A percentile compares a stretch with the other conserved stretches of the same genome.
phyloP scores from a whole-genome alignment of 208 protist species.

The Trichomonas gallinae region DNA sequence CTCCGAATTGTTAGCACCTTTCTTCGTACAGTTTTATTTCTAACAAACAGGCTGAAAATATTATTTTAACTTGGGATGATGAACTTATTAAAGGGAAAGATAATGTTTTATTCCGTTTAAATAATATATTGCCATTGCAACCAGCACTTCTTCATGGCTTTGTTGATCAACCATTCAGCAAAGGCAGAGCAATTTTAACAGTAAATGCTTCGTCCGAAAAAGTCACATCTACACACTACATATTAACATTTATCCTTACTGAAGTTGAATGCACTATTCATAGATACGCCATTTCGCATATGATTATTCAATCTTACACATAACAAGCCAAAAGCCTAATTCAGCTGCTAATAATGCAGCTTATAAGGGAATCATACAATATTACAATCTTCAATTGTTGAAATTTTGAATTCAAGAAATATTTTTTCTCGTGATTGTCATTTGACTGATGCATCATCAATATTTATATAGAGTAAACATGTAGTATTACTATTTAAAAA shows the following conservation, averaged over 20 bases:
- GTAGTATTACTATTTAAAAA: too few species aligned
- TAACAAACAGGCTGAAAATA: background rate
- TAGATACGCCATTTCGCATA: background rate
- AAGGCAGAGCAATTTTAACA: background rate
- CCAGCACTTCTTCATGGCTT: background rate
- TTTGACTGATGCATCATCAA: too few species aligned
- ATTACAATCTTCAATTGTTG: too few species aligned
- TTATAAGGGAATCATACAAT: too few species aligned
- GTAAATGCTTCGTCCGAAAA: background rate
- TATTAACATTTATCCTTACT: background rate
- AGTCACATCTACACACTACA: background rate
- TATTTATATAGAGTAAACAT: too few species aligned
- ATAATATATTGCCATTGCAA: background rate
- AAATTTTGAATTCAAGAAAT: too few species aligned
- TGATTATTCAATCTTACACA: background rate
- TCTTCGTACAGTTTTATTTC: too few species aligned
- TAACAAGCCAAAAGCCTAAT: too few species aligned
- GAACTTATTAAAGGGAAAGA: background rate
- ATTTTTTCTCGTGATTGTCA: too few species aligned
- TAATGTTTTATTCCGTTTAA: background rate
- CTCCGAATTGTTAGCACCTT: too few species aligned
- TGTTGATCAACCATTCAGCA: background rate
- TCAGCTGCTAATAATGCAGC: too few species aligned
- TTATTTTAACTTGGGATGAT: background rate
- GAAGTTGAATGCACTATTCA: background rate